These are phyloP conservation scores for Agrocybe praecox DNA, from an alignment of 768 basidiomycete genomes.

Conservation along the genomic window DNA sequence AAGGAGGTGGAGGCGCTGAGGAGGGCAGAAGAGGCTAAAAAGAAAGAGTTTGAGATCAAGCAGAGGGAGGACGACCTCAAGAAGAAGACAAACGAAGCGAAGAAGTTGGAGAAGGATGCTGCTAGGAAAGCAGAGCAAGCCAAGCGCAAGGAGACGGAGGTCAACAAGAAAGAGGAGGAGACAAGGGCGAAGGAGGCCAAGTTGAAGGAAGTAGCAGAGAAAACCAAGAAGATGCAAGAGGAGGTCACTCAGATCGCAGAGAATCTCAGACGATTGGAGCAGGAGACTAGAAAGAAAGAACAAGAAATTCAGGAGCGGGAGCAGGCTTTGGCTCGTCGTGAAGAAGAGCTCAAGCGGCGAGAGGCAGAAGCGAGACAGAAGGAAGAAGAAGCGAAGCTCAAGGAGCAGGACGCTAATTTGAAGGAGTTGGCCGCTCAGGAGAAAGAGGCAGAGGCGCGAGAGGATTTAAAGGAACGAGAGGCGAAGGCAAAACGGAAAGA, in stretches of 20 bases:
- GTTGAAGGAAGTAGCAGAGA: conserved; percentile 28
- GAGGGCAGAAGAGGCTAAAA: conserved; percentile 28
- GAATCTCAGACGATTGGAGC: conserved; percentile 32
- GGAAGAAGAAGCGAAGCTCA: conserved; percentile 15
- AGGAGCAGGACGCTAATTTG: conserved; percentile 6
- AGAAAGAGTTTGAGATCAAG: conserved; percentile 21
- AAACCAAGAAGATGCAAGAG: conserved; percentile 28
- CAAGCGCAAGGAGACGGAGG: conserved; percentile 28
- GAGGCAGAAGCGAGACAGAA: conserved; percentile 32
- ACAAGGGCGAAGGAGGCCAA: conserved; percentile 25
- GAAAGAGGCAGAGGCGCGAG: conserved; percentile 12
- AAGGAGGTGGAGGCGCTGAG: conserved; percentile 22
- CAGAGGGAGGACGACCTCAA: conserved; percentile 25
- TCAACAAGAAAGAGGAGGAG: conserved; percentile 24
- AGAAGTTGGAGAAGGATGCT: conserved; percentile 25
- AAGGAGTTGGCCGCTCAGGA: conserved; percentile 14
- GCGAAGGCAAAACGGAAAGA: conserved; percentile 22
- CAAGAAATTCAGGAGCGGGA: conserved; percentile 29
- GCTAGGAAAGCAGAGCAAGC: conserved; percentile 22
- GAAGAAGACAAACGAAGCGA: conserved; percentile 28
- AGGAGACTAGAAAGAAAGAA: conserved; percentile 30
- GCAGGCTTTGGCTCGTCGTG: conserved; percentile 27
- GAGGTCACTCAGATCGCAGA: conserved; percentile 25
- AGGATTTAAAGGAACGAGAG: conserved; percentile 11
- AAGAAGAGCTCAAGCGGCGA: conserved; percentile 36